A percentile compares a stretch with the other conserved stretches of the same genome.
These are phyloP conservation scores for Trypanosoma brucei DNA, from an alignment of 208 protist genomes.

Conservation along the genomic window DNA sequence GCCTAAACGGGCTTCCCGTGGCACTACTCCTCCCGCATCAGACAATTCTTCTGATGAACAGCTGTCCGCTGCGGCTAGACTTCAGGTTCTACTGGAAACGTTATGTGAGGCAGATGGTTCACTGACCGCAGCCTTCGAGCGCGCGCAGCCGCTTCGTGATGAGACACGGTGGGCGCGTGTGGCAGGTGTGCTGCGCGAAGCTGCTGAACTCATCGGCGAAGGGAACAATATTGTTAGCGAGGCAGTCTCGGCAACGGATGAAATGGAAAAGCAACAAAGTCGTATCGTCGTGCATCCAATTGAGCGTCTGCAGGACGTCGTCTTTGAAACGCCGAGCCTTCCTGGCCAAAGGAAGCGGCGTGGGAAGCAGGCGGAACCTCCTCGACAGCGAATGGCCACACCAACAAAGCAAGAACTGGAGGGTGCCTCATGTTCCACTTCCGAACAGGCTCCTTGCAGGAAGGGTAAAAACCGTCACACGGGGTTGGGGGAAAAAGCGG, in stretches of 20 bases:
- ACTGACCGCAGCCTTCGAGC: not conserved
- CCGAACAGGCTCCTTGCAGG: no score
- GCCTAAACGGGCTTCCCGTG: not conserved
- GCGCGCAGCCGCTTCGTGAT: not conserved
- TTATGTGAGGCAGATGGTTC: no score
- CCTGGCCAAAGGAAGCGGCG: not conserved
- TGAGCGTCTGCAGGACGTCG: not conserved
- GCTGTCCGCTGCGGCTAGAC: no score
- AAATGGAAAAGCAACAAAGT: constrained; percentile 6
- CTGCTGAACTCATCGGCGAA: not conserved
- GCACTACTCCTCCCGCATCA: not conserved
- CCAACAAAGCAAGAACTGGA: not conserved
- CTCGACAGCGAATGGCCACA: not conserved
- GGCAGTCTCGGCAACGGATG: not conserved
- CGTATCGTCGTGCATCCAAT: constrained; percentile 3
- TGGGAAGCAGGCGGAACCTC: not conserved
- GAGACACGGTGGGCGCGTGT: constrained; percentile 8
- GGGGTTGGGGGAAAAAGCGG: no score
- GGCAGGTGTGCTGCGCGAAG: not conserved
- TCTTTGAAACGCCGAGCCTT: not conserved
- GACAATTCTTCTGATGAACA: no score
- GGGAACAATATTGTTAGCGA: constrained; percentile 2
- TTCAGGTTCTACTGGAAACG: no score
- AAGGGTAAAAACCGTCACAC: no score
- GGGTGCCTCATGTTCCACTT: no score